Evolutionary conservation across 2,329 filamentous ascomycete genomes (phyloP), one percentile per base, ranked within the genome.

Genomic region (Botrytis deweyae): DNA sequence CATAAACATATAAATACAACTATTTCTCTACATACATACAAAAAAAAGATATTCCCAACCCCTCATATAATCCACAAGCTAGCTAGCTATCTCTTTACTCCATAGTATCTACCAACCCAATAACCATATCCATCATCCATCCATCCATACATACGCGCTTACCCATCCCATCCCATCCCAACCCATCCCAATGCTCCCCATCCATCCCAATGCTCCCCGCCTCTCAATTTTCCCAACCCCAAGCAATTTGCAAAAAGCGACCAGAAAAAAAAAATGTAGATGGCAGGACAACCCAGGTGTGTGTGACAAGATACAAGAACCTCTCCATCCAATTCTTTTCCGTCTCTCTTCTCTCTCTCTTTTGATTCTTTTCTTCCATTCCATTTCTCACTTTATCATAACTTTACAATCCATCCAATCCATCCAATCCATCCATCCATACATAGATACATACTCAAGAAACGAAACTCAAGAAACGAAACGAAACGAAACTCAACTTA

Each of bases 231-330:
- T 49, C 33, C 59, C 59, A 49, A 49, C n/a, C 25, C 59, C 70
- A 46, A 65, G 70, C 42, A 40, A 42, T 14, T 42, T 42, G 40
- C 40, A 71, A 59, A 58, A 63, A 25, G 33, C 38, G 42, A 29
- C 16, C 16, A 29, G 29, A 29, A 38, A 33, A 22, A 67, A 73
- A 76, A 76, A 76, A 63, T n/a, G 63, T 40, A 59, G 72, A 75
- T 76, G 75, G 75, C 75, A 73, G 75, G 75, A 75, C 73, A 75
- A 75, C 74, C 29, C 25, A 62, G 36, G 4, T 52, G 25, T 14
- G 4, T 52, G 25, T 14, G 49, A 49, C 20, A 9, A 10, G 46
- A 58, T 72, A 73, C 71, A 75, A 73, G 66, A 72, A 64, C 55
- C 49, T 67, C 36, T 38, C 6, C 14, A 18, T 58, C 14, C 52